Evolutionary conservation across 345 rosid genomes (phyloP).

Genomic region (Carallia brachiata): DNA sequence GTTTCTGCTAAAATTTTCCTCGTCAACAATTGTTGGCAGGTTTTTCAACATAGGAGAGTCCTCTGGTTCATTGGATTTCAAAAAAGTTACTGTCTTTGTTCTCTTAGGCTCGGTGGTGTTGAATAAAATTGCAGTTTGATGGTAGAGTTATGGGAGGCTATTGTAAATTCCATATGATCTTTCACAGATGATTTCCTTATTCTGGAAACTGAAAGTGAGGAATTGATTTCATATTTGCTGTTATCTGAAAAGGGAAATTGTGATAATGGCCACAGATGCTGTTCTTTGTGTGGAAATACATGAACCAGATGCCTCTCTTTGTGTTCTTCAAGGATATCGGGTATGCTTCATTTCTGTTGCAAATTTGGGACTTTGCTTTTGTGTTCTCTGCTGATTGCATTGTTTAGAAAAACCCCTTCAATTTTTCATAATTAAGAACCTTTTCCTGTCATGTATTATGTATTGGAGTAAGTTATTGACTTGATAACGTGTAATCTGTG

Average conservation of each 20-base stretch:
- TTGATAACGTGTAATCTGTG: background rate
- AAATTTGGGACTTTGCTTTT: background rate
- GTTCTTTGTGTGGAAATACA: slow-evolving; percentile 16
- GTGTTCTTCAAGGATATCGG: slow-evolving; percentile 37
- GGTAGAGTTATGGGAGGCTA: too few species aligned
- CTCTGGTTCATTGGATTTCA: too few species aligned
- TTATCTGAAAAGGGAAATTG: background rate
- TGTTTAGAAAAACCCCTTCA: background rate
- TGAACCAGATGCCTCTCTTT: slow-evolving; percentile 28
- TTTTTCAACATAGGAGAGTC: too few species aligned
- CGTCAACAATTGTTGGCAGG: too few species aligned
- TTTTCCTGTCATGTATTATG: background rate
- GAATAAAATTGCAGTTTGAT: too few species aligned
- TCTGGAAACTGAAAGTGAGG: background rate
- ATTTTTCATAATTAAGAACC: background rate
- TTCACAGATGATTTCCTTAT: background rate
- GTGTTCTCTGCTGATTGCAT: background rate
- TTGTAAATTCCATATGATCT: too few species aligned
- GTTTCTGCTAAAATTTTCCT: too few species aligned
- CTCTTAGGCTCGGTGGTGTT: too few species aligned
- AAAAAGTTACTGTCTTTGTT: too few species aligned
- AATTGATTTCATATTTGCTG: background rate
- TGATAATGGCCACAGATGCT: slow-evolving; percentile 14
- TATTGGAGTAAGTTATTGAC: background rate
- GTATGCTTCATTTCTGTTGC: slow-evolving; percentile 17